Evolutionary conservation across 164 flowering plant genomes (phyloP).

Genomic region (Magnolia officinalis): DNA sequence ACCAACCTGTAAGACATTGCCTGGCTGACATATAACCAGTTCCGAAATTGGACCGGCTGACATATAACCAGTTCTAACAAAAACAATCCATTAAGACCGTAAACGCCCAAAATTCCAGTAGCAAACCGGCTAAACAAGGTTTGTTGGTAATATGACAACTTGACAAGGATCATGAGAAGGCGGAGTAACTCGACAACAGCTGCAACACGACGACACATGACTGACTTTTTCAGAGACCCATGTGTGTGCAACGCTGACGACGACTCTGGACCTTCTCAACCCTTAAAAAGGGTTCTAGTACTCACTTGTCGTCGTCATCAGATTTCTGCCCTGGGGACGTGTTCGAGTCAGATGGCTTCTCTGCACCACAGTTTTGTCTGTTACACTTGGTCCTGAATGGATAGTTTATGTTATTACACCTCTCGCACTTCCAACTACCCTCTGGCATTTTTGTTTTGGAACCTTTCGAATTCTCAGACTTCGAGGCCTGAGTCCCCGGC

Average conservation of each 20-base stretch:
- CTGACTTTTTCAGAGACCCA: slow-evolving; percentile 94
- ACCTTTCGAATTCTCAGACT: slow-evolving; percentile 50
- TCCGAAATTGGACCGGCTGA: slow-evolving; percentile 10
- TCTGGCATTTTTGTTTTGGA: slow-evolving; percentile 90
- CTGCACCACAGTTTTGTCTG: slow-evolving; percentile 97
- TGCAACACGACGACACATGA: slow-evolving; percentile 81
- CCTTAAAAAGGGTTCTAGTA: slow-evolving; percentile 69
- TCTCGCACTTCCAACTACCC: slow-evolving; percentile 98
- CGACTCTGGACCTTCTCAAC: slow-evolving; percentile 97
- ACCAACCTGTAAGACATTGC: slow-evolving; percentile 29
- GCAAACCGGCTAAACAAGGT: slow-evolving; percentile 13
- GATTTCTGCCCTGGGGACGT: slow-evolving; percentile 47
- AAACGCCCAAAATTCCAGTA: slow-evolving; percentile 19
- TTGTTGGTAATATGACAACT: slow-evolving; percentile 42
- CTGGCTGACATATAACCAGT: slow-evolving; percentile 34
- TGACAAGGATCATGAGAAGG: slow-evolving; percentile 55
- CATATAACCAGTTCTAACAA: slow-evolving; percentile 25
- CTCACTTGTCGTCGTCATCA: slow-evolving; percentile 89
- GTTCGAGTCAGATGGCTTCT: slow-evolving; percentile 70
- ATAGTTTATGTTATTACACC: slow-evolving; percentile 88
- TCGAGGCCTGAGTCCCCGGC: slow-evolving; percentile 92
- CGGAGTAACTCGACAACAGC: slow-evolving; percentile 69
- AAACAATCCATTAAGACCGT: slow-evolving; percentile 26
- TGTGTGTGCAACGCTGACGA: slow-evolving; percentile 77
- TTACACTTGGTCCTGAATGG: slow-evolving; percentile 98